Evolutionary conservation across 2,329 filamentous ascomycete species (phyloP).

Genomic region (Neophaeococcomyces mojaviensis): DNA sequence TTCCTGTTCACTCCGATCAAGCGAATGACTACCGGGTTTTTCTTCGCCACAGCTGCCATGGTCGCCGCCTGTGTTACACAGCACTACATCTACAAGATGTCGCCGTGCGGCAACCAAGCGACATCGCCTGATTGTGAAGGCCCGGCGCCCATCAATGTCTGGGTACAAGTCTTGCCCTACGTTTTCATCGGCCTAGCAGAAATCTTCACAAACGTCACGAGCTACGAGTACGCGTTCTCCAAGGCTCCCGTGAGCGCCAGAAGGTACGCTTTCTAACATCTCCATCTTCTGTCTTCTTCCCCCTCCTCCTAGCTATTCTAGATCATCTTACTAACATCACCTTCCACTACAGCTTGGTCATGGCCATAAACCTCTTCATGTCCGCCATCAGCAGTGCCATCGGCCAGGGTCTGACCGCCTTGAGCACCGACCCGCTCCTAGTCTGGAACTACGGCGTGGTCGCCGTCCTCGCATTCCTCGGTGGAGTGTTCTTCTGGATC

Average conservation of each 20-base stretch:
- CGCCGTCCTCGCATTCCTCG: slow-evolving; percentile 55
- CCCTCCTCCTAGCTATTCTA: no score
- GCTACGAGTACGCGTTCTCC: slow-evolving; percentile 65
- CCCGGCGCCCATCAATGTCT: slow-evolving; percentile 25
- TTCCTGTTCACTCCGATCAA: slow-evolving; percentile 54
- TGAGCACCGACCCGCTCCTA: slow-evolving; percentile 57
- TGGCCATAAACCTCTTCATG: slow-evolving; percentile 62
- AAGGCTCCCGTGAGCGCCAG: slow-evolving; percentile 65
- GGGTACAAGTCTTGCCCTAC: slow-evolving; percentile 44
- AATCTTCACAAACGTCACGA: slow-evolving; percentile 60
- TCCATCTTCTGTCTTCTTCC: neutral
- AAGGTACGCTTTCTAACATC: slow-evolving; percentile 34
- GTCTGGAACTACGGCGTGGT: slow-evolving; percentile 65
- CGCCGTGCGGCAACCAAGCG: slow-evolving; percentile 46
- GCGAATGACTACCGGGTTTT: slow-evolving; percentile 49
- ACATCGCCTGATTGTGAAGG: slow-evolving; percentile 31
- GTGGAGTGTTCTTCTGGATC: slow-evolving; percentile 60
- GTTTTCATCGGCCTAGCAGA: slow-evolving; percentile 48
- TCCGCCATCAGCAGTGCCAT: slow-evolving; percentile 62
- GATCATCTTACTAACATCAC: slow-evolving; percentile 39
- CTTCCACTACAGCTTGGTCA: slow-evolving; percentile 42
- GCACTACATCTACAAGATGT: slow-evolving; percentile 51
- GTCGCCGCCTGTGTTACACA: slow-evolving; percentile 51
- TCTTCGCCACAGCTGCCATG: slow-evolving; percentile 45
- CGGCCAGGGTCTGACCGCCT: slow-evolving; percentile 58